Evolutionary conservation across 768 basidiomycete species (phyloP).

Genomic region (Rhizopogon vulgaris): DNA sequence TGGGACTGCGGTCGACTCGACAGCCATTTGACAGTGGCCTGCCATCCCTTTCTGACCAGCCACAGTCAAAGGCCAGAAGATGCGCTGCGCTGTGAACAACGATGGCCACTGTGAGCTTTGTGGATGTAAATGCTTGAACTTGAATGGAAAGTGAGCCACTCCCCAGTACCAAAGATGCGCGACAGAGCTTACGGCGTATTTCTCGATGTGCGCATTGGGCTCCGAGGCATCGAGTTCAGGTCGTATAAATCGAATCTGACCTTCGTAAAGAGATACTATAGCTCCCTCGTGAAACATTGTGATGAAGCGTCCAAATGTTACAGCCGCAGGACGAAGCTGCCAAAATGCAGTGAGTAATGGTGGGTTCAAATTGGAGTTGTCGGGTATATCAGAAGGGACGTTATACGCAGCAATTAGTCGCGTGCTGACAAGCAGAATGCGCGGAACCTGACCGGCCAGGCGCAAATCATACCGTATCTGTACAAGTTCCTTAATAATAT

Average conservation of each 20-base stretch:
- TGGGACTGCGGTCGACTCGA: neutral
- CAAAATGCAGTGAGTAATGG: slow-evolving; percentile 13
- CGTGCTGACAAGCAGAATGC: slow-evolving; percentile 16
- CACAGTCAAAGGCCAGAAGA: slow-evolving; percentile 22
- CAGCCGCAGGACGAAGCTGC: slow-evolving; percentile 13
- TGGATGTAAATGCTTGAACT: slow-evolving; percentile 16
- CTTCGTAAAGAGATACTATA: slow-evolving; percentile 20
- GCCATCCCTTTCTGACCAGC: neutral
- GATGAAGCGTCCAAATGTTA: slow-evolving; percentile 23
- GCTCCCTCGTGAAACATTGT: slow-evolving; percentile 21
- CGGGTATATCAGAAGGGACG: slow-evolving; percentile 2
- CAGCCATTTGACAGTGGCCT: neutral
- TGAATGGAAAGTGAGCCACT: neutral
- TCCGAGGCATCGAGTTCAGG: slow-evolving; percentile 17
- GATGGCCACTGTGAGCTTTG: slow-evolving; percentile 15
- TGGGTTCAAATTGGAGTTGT: slow-evolving; percentile 3
- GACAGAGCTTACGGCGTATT: slow-evolving; percentile 13
- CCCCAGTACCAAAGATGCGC: neutral
- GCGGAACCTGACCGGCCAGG: slow-evolving; percentile 19
- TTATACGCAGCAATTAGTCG: slow-evolving; percentile 24
- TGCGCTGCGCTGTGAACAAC: slow-evolving; percentile 20
- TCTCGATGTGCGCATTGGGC: slow-evolving; percentile 10
- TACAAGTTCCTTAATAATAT: neutral
- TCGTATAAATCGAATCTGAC: slow-evolving; percentile 19
- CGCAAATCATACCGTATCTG: slow-evolving; percentile 25